Evolutionary conservation across 352 stramenopile genomes (phyloP).

Genomic region (Stramenopiles sp.): DNA sequence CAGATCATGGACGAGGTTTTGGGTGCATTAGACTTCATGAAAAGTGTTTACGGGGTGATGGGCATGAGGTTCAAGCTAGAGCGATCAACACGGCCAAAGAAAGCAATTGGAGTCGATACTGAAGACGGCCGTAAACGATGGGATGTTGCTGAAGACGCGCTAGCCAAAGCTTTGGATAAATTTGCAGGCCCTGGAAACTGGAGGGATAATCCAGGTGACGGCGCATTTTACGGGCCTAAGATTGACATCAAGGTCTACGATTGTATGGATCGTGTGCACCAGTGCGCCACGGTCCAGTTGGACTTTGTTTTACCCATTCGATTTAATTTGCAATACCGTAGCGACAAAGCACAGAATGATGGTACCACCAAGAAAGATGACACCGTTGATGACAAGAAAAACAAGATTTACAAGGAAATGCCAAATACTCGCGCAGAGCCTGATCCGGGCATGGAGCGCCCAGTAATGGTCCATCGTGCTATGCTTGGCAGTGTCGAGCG

Average conservation of each 20-base stretch:
- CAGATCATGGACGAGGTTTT: slow-evolving; percentile 74
- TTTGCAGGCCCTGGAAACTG: slow-evolving; percentile 82
- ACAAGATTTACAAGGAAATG: background rate
- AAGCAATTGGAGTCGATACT: slow-evolving; percentile 68
- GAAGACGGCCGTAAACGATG: slow-evolving; percentile 49
- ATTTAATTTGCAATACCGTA: slow-evolving; percentile 83
- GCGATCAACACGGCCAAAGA: slow-evolving; percentile 84
- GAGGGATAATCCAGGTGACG: slow-evolving; percentile 86
- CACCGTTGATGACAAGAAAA: background rate
- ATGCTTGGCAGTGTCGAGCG: slow-evolving; percentile 93
- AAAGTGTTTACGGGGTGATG: slow-evolving; percentile 90
- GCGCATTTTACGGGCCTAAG: slow-evolving; percentile 96
- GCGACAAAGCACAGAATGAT: slow-evolving; percentile 21
- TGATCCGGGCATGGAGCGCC: slow-evolving; percentile 52
- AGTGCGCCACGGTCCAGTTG: slow-evolving; percentile 92
- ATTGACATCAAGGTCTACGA: slow-evolving; percentile 97
- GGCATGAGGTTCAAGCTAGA: slow-evolving; percentile 92
- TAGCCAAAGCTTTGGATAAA: slow-evolving; percentile 73
- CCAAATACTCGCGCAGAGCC: slow-evolving; percentile 19
- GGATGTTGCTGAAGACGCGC: slow-evolving; percentile 41
- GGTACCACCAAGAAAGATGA: background rate
- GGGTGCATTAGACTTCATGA: slow-evolving; percentile 83
- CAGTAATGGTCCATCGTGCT: slow-evolving; percentile 90
- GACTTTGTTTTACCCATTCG: slow-evolving; percentile 96
- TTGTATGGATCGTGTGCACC: slow-evolving; percentile 83